Evolutionary conservation across 352 stramenopile genomes (phyloP).

Genomic region (Ophiocytium majus): DNA sequence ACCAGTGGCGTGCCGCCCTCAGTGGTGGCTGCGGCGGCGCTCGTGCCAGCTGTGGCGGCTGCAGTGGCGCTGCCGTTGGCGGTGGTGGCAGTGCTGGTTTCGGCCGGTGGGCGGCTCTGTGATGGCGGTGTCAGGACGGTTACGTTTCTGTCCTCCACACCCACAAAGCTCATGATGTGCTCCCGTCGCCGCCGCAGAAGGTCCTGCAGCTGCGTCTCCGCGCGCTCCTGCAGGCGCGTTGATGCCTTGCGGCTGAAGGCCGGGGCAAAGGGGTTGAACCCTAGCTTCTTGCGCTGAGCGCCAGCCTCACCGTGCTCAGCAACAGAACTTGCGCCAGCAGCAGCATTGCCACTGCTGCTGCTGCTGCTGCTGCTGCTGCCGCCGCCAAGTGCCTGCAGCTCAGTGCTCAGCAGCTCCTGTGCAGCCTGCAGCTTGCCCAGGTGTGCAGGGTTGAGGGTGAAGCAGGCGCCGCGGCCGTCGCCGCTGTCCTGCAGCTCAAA

Average conservation of each 20-base stretch:
- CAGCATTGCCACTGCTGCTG: not conserved
- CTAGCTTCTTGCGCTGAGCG: not conserved
- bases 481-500: conserved; percentile 45
- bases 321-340: not conserved
- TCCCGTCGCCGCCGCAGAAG: not conserved
- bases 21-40: not conserved
- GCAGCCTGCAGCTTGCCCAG: not conserved
- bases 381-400: not conserved
- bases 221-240: not conserved
- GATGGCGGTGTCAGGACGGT: not conserved
- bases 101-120: not conserved
- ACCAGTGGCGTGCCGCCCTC: not conserved
- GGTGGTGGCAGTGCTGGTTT: not conserved
- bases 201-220: not conserved
- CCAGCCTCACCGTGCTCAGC: too few species aligned
- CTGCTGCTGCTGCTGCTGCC: not conserved
- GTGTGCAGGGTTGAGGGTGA: not conserved
- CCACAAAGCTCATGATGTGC: not conserved
- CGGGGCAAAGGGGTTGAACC: not conserved
- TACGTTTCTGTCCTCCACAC: not conserved
- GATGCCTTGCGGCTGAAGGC: not conserved
- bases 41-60: not conserved
- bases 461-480: not conserved
- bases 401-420: not conserved
- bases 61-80: not conserved